Evolutionary conservation across 331 rosid species (phyloP).

Genomic region (Malus hybrid): DNA sequence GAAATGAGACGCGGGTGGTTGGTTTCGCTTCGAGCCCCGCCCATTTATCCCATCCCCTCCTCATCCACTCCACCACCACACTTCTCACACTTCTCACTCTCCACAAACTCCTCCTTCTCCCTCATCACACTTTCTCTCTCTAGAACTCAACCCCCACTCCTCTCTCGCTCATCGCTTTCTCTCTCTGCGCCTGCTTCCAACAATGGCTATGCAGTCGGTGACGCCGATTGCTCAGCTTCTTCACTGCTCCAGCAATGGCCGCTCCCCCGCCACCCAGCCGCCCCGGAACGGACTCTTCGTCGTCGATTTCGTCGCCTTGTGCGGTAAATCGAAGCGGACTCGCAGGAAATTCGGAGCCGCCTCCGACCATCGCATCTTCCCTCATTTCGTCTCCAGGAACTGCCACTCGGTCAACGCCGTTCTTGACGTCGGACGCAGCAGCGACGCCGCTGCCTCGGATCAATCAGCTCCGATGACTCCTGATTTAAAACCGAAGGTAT

Average conservation of each 20-base stretch:
- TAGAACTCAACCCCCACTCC: no score
- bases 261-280: slow-evolving; percentile 17
- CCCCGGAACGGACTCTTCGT: slow-evolving; percentile 26
- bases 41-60: neutral
- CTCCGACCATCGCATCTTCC: slow-evolving; percentile 18
- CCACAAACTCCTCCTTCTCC: no score
- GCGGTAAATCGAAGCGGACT: slow-evolving; percentile 39
- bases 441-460: neutral
- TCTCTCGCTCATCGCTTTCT: neutral
- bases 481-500: slow-evolving; percentile 51
- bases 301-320: slow-evolving; percentile 45
- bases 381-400: slow-evolving; percentile 16
- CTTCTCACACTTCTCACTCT: no score
- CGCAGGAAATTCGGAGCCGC: slow-evolving; percentile 32
- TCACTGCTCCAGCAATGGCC: slow-evolving; percentile 15
- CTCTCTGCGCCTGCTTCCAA: slow-evolving; percentile 1
- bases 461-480: slow-evolving; percentile 10
- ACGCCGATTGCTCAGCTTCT: slow-evolving; percentile 27
- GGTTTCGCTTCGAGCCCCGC: slow-evolving; percentile 24
- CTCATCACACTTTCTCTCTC: neutral
- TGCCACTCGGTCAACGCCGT: slow-evolving; percentile 39
- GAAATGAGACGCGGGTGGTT: slow-evolving; percentile 33
- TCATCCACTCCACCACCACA: no score
- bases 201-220: slow-evolving; percentile 50
- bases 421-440: slow-evolving; percentile 33